Conservation (phyloP, 2,329 filamentous ascomycete species). For the Hymenoscyphus scutula region DNA sequence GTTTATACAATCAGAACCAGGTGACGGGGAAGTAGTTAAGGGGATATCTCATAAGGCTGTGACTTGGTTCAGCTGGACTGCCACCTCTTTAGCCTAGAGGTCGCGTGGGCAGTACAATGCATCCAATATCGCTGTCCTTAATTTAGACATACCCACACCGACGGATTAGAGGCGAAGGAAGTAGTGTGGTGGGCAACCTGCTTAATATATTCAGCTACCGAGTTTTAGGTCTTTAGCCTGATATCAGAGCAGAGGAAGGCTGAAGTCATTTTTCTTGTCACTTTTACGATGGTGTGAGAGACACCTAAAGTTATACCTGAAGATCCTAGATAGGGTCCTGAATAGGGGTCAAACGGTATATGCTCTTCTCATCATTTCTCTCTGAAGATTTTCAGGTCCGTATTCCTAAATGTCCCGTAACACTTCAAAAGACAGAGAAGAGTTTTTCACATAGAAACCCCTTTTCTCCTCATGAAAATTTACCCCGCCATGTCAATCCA, state of each 20-base stretch:
- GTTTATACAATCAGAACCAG: slow-evolving; percentile 3
- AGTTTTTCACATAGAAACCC: background rate
- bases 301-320: background rate
- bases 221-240: slow-evolving; percentile 1
- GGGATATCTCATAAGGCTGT: slow-evolving; percentile 12
- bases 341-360: background rate
- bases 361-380: background rate
- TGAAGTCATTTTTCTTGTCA: slow-evolving; percentile 1
- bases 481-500: background rate
- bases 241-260: background rate
- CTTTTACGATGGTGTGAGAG: background rate
- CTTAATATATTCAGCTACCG: slow-evolving; percentile 1
- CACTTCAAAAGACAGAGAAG: background rate
- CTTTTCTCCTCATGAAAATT: background rate
- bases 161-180: background rate
- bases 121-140: slow-evolving; percentile 2
- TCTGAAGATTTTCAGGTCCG: background rate
- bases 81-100: background rate
- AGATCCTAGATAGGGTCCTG: background rate
- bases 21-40: background rate
- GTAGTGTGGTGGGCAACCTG: background rate
- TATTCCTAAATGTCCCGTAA: background rate
- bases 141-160: slow-evolving; percentile 7
- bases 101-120: slow-evolving; percentile 10
- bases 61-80: background rate